Evolutionary conservation across 805 yeast genomes (phyloP), one percentile per base, ranked within the genome.

Genomic region (Kluyveromyces nonfermentans): DNA sequence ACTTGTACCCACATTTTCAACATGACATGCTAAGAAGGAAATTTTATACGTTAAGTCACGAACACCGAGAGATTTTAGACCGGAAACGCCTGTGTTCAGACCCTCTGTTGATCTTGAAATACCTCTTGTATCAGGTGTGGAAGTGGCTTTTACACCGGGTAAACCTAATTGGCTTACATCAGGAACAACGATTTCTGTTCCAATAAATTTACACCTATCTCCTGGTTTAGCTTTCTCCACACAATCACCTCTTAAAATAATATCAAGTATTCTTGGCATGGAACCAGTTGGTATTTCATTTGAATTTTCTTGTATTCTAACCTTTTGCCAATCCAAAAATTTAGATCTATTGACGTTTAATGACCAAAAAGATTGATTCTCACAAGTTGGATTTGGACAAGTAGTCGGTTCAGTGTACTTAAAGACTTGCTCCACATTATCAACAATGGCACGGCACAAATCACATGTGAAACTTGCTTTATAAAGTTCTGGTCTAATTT

Each of bases 191-290:
- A 93, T 87, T 59, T 88, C 93, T 1, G 95, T 82, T 37, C 98
- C 98, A 0, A 95, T 86, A 62, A 93, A 88, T 52, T 79, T 78
- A 67, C 96, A 85, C 61, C 86, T 84, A 64, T 90, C 97, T 52
- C 98, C 98, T 1, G 98, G 97, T 64, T 90, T 93, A 2, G 97
- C 97, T 51, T 88, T 74, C 60, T 90, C 98, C 7, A 93, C 97
- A 43, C 87, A 74, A 53, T 90, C 97, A 41, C 97, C 97, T 55
- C 98, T 74, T 46, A 90, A 67, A 41, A 90, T 84, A 19, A 90
- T 90, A 62, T 90, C 98, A 56, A 90, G 65, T 1, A 96, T 90
- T 62, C 98, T 78, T 20, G 98, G 98, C 98, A 90, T 90, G 3
- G 97, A 88, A 22, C 98, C 98, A 0, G 96, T 87, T 21, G 98